Conservation (phyloP, 2,329 filamentous ascomycete genomes). For the Tympanopsis confertula region DNA sequence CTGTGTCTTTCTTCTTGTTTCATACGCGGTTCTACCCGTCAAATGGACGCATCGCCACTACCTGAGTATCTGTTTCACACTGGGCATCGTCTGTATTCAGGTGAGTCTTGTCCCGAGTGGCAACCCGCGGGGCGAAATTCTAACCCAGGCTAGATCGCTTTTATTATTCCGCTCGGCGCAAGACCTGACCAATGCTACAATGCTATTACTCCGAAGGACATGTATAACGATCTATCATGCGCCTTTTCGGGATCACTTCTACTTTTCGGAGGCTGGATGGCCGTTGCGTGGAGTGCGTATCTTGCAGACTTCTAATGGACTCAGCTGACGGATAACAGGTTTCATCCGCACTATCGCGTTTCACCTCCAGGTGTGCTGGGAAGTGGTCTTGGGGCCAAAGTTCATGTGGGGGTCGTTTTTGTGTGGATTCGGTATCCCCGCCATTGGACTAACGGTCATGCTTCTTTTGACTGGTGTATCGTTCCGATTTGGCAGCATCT, state of each 20-base stretch:
- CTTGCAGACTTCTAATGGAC: neutral
- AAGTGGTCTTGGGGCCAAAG: neutral
- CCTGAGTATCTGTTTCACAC: neutral
- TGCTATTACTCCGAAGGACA: neutral
- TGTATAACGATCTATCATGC: neutral
- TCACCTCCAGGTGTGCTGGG: conserved; percentile 1
- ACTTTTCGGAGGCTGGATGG: conserved; percentile 1
- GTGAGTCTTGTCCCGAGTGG: neutral
- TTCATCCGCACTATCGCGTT: neutral
- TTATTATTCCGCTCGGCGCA: neutral
- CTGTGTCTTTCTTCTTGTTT: neutral
- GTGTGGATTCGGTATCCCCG: neutral
- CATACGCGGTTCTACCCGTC: neutral
- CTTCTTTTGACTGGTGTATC: neutral
- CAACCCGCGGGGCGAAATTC: neutral
- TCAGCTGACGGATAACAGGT: neutral
- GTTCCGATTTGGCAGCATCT: neutral
- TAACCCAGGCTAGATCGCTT: neutral
- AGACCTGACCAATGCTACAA: conserved; percentile 1
- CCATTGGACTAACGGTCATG: neutral
- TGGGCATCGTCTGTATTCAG: neutral
- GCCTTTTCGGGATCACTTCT: neutral
- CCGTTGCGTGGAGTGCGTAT: neutral
- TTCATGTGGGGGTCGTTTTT: neutral
- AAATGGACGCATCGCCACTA: neutral